Evolutionary conservation across 805 yeast genomes (phyloP).

Genomic region (Candida succiphila): DNA sequence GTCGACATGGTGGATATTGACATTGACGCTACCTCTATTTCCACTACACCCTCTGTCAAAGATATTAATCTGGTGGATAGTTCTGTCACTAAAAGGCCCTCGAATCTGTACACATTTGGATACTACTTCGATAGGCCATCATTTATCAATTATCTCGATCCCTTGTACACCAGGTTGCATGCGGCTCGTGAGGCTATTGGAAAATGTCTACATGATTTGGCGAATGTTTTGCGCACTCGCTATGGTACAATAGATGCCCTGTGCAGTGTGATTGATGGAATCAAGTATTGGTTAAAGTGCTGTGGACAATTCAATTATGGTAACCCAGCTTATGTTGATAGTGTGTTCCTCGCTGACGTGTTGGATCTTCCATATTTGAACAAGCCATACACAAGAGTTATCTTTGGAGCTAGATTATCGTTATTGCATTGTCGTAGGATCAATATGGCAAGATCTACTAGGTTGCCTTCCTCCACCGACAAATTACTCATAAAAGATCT

Average conservation of each 20-base stretch:
- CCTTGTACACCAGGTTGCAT: slow-evolving; percentile 46
- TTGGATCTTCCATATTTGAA: slow-evolving; percentile 56
- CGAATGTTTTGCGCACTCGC: slow-evolving; percentile 33
- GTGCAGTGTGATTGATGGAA: slow-evolving; percentile 49
- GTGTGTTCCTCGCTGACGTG: slow-evolving; percentile 29
- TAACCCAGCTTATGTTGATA: slow-evolving; percentile 18
- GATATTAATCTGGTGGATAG: slow-evolving; percentile 31
- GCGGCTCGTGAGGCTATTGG: slow-evolving; percentile 43
- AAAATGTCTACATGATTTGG: slow-evolving; percentile 47
- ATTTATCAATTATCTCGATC: slow-evolving; percentile 20
- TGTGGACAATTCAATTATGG: slow-evolving; percentile 20
- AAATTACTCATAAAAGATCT: slow-evolving; percentile 54
- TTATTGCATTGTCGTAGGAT: slow-evolving; percentile 69
- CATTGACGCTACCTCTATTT: not conserved
- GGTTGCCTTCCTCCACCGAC: slow-evolving; percentile 62
- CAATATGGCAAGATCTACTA: slow-evolving; percentile 58
- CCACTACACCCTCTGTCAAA: not conserved
- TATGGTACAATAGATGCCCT: slow-evolving; percentile 58
- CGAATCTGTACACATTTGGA: slow-evolving; percentile 18
- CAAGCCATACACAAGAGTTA: slow-evolving; percentile 68
- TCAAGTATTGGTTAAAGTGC: slow-evolving; percentile 50
- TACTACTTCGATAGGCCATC: slow-evolving; percentile 16
- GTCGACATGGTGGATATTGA: not conserved
- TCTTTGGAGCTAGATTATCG: slow-evolving; percentile 66
- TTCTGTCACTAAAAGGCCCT: slow-evolving; percentile 21